Conservation (phyloP, 2,329 filamentous ascomycete genomes). For the Aspergillus ochraceoroseus region DNA sequence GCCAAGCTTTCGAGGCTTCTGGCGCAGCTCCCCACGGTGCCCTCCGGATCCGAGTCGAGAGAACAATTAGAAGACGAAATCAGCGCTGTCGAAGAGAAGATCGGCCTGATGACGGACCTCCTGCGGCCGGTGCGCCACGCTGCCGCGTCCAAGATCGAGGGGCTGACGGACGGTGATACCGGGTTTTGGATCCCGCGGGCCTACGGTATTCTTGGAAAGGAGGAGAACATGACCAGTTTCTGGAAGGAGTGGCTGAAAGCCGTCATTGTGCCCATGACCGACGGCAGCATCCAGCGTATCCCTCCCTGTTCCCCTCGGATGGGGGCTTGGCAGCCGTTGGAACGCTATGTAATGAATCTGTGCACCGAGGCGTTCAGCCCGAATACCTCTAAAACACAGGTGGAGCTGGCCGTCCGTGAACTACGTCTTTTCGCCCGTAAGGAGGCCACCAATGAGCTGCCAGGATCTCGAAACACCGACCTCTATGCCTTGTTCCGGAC, state of each 20-base stretch:
- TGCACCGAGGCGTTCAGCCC: conserved; percentile 93
- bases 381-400: conserved; percentile 88
- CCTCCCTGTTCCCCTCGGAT: conserved; percentile 84
- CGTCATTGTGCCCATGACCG: conserved; percentile 90
- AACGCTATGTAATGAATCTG: conserved; percentile 93
- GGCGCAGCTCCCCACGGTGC: conserved; percentile 71
- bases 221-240: conserved; percentile 76
- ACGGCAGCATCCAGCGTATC: conserved; percentile 74
- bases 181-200: conserved; percentile 93
- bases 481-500: conserved; percentile 88
- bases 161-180: conserved; percentile 88
- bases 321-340: conserved; percentile 91
- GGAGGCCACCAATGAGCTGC: conserved; percentile 87
- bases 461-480: conserved; percentile 84
- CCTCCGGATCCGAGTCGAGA: conserved; percentile 73
- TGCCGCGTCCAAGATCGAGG: conserved; percentile 94
- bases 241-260: conserved; percentile 99
- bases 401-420: conserved; percentile 85
- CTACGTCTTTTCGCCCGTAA: conserved; percentile 87
- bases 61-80: conserved; percentile 91
- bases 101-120: conserved; percentile 92
- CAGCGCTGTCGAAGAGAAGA: conserved; percentile 93
- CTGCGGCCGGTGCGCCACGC: conserved; percentile 86
- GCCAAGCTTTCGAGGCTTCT: conserved; percentile 85
- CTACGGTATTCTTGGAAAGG: conserved; percentile 85